Percentiles rank a stretch among this genome's conserved stretches.
Evolutionary conservation across 192 early-diverging fungal genomes (phyloP).

Genomic region (Coemansia sp.): DNA sequence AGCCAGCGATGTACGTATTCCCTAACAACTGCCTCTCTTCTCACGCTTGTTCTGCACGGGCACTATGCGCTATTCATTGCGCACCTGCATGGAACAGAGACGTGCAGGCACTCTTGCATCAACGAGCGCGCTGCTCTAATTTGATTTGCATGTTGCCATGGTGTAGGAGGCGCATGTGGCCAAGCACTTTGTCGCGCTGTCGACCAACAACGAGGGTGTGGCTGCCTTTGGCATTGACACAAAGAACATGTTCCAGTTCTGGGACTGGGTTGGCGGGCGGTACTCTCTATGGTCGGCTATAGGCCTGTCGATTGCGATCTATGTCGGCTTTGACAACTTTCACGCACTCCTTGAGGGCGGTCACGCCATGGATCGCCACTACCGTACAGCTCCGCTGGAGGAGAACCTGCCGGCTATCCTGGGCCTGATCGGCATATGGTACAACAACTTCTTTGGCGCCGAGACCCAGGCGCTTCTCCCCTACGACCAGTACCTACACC

Average conservation of each 20-base stretch:
- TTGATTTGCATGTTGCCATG: not conserved
- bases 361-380: conserved; percentile 97
- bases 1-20: conserved; percentile 67
- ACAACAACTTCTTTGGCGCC: conserved; percentile 98
- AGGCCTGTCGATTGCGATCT: conserved; percentile 94
- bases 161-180: conserved; percentile 75
- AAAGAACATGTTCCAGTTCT: conserved; percentile 99
- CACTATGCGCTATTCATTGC: not conserved
- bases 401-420: conserved; percentile 91
- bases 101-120: conserved; percentile 1
- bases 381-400: conserved; percentile 84
- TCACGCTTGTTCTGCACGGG: conserved; percentile 1
- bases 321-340: conserved; percentile 95
- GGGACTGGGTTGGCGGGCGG: conserved; percentile 99
- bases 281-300: conserved; percentile 99
- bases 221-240: conserved; percentile 89
- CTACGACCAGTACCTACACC: conserved; percentile 98
- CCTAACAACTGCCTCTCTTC: not conserved
- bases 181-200: conserved; percentile 98
- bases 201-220: conserved; percentile 88
- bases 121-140: not conserved
- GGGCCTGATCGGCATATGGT: conserved; percentile 90
- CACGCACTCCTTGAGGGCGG: conserved; percentile 82
- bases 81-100: conserved; percentile 1
- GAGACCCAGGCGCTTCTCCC: conserved; percentile 93